A percentile compares a stretch with the other conserved stretches of the same genome.
Evolutionary conservation across 139 green algal species (phyloP).

Genomic region (Trebouxia sp.): DNA sequence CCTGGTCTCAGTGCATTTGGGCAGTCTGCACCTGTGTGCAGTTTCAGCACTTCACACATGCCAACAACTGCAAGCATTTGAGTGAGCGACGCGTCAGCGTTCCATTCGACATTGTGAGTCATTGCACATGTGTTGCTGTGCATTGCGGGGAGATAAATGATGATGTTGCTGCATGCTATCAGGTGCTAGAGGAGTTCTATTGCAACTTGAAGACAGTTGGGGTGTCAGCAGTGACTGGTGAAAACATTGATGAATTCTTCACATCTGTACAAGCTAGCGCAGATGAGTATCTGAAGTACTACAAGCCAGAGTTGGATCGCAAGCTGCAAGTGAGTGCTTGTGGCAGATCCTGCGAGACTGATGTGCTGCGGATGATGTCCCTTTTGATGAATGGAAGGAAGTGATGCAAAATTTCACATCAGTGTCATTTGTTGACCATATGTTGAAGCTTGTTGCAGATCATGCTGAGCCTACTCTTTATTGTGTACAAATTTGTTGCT

Average conservation of each 20-base stretch:
- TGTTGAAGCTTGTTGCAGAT: too few relatives aligned
- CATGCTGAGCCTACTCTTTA: too few relatives aligned
- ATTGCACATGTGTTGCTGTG: too few relatives aligned
- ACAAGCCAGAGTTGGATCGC: conserved; percentile 67
- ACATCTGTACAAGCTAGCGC: conserved; percentile 53
- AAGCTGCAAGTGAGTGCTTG: conserved; percentile 29
- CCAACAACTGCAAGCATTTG: too few relatives aligned
- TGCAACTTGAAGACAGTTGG: conserved; percentile 76
- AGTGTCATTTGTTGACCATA: too few relatives aligned
- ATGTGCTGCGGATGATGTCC: too few relatives aligned
- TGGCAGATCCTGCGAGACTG: neutral
- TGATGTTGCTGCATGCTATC: neutral
- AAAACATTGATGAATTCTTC: conserved; percentile 89
- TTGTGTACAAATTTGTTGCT: too few relatives aligned
- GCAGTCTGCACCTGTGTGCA: too few relatives aligned
- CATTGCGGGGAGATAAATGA: neutral
- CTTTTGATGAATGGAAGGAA: neutral
- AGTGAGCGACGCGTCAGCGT: too few relatives aligned
- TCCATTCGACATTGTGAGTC: too few relatives aligned
- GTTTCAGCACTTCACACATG: too few relatives aligned
- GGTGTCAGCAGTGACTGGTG: conserved; percentile 87
- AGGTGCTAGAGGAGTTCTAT: conserved; percentile 94
- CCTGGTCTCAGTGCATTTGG: too few relatives aligned
- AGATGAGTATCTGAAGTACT: conserved; percentile 77
- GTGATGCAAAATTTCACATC: neutral